Conservation (phyloP, 257 asterid genomes). For the Echium plantagineum region DNA sequence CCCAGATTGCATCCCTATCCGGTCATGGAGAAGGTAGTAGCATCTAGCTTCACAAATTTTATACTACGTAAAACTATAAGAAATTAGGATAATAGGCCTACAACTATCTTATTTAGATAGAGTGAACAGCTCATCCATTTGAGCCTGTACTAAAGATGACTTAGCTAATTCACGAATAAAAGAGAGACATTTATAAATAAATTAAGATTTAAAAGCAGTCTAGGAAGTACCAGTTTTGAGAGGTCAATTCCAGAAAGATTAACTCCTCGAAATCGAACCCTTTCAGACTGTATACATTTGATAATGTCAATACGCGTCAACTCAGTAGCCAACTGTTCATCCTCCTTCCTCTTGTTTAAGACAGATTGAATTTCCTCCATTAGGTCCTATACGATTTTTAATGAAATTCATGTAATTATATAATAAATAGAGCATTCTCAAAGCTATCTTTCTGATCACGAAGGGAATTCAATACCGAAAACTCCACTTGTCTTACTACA, state of each 20-base stretch:
- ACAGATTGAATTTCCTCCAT: conserved; percentile 51
- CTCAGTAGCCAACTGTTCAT: conserved; percentile 67
- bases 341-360: conserved; percentile 58
- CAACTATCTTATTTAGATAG: no score
- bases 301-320: conserved; percentile 82
- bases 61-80: no score
- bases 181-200: neutral
- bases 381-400: conserved; percentile 41
- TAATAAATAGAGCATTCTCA: no score
- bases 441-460: no score
- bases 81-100: no score
- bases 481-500: no score
- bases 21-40: no score
- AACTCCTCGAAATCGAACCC: conserved; percentile 86
- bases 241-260: conserved; percentile 91
- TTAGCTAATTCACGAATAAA: neutral
- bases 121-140: no score
- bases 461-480: no score
- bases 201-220: conserved; percentile 8
- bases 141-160: no score
- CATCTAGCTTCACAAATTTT: no score
- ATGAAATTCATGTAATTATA: neutral
- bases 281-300: conserved; percentile 86
- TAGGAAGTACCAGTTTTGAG: conserved; percentile 61
- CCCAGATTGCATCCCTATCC: neutral